Base-by-base conservation (phyloP, 306 rosid genomes). In the Vigna angularis region DNA sequence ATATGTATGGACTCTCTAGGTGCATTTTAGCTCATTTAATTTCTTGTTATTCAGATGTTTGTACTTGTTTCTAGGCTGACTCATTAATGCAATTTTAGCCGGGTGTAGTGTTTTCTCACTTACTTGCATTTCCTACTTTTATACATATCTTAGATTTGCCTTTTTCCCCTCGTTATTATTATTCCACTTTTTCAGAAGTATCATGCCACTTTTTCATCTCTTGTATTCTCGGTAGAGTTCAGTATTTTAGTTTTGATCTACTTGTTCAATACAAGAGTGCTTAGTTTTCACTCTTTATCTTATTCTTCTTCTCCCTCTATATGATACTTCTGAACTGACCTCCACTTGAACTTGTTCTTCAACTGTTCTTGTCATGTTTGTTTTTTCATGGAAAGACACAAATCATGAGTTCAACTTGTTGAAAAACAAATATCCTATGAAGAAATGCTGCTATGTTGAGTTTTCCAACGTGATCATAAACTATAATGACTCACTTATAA, bases 1-100 rank as follows among this genome's bases (percentile, higher is more conserved):
- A 50, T 95, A 84, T 84, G 98, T 94, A 77, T 86, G 92, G 91
- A 88, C 93, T n/a, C 67, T 92, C 34, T 95, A 95, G 92, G 69
- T 87, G 82, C 82, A 49, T 73, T 71, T 79, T 79, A 77, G 83
- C 80, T 50, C 30, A 53, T 71, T 71, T 79, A 7, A 50, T 84
- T 81, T 55, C 82, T 62, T 57, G 55, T 78, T 72, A 58, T 84
- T 47, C 66, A 72, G 79, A 77, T 55, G 88, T 83, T 79, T 87
- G 89, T 84, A 86, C 90, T 85, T 80, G 81, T 70, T 85, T 87
- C 80, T 89, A 85, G 70, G 70, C 89, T 45, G 74, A 77, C 84
- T 85, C 70, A 81, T 82, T 59, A 81, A 81, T 73, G 86, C 86
- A 85, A 76, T 81, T 87, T 77, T 87, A 85, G 86, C 72, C 53